Percentiles rank a stretch among this genome's conserved stretches.
Conservation (phyloP, 2,329 filamentous ascomycete species). For the Apiospora pterosperma region DNA sequence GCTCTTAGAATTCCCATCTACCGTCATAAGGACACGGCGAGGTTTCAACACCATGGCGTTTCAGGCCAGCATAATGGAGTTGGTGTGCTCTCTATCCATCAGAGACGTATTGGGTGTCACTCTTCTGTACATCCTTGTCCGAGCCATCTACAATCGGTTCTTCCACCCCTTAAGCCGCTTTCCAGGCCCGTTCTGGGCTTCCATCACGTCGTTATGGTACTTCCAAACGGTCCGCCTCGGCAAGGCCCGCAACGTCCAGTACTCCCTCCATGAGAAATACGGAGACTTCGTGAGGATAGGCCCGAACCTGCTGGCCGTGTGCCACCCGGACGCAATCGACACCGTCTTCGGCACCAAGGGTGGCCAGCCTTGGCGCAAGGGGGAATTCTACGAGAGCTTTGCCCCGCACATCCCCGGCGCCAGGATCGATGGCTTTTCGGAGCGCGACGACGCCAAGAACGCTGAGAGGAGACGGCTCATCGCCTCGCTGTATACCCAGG, state of each 20-base stretch:
- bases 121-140: neutral
- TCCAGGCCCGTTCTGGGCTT: neutral
- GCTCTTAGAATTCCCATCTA: neutral
- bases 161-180: neutral
- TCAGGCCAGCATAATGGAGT: neutral
- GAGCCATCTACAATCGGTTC: neutral
- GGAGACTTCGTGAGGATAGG: neutral
- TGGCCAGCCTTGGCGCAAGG: neutral
- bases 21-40: neutral
- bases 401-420: neutral
- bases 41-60: neutral
- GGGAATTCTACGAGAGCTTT: neutral
- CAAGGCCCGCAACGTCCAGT: neutral
- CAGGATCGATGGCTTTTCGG: neutral
- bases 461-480: neutral
- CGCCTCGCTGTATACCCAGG: neutral
- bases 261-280: neutral
- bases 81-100: neutral
- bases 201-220: neutral
- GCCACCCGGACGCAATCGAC: neutral
- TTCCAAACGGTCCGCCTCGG: neutral
- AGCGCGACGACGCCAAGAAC: neutral
- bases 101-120: neutral
- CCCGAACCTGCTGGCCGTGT: neutral
- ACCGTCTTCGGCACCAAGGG: neutral